Evolutionary conservation across 2,329 filamentous ascomycete species (phyloP).

Genomic region (Aureobasidium pullulans): DNA sequence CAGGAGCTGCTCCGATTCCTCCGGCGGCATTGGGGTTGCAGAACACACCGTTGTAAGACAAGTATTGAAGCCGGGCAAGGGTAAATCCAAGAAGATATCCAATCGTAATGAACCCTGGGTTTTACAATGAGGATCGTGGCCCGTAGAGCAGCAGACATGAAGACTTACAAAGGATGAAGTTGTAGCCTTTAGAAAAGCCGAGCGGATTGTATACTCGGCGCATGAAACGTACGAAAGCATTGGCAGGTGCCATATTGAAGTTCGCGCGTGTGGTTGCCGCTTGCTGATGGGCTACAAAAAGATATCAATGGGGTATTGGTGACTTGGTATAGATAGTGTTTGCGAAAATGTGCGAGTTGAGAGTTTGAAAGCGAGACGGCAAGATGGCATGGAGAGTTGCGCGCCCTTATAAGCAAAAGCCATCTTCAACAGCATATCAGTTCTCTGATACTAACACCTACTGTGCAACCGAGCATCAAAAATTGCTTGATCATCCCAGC

Average conservation of each 20-base stretch:
- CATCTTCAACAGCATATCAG: background rate
- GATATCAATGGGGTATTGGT: no score
- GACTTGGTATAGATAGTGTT: no score
- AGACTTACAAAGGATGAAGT: slow-evolving; percentile 44
- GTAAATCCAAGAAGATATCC: slow-evolving; percentile 43
- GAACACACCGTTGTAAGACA: slow-evolving; percentile 35
- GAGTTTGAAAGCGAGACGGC: no score
- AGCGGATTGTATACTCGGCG: slow-evolving; percentile 36
- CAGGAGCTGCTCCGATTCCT: slow-evolving; percentile 26
- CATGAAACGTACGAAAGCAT: background rate
- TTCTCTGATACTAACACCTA: background rate
- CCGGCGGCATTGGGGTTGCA: slow-evolving; percentile 12
- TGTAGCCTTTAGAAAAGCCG: slow-evolving; percentile 52
- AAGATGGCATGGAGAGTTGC: background rate
- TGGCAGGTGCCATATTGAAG: background rate
- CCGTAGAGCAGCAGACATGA: background rate
- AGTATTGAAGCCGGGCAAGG: slow-evolving; percentile 42
- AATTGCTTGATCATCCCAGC: background rate
- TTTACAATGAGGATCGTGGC: slow-evolving; percentile 14
- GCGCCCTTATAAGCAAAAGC: background rate
- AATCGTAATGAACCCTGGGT: slow-evolving; percentile 32
- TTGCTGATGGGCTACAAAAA: no score
- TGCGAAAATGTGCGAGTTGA: no score
- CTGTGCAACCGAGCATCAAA: background rate
- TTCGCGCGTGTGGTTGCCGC: no score